Percentiles rank a stretch among this genome's conserved stretches.
Evolutionary conservation across 495 filamentous ascomycete species (phyloP).

Genomic region (Annulohypoxylon maeteangense): DNA sequence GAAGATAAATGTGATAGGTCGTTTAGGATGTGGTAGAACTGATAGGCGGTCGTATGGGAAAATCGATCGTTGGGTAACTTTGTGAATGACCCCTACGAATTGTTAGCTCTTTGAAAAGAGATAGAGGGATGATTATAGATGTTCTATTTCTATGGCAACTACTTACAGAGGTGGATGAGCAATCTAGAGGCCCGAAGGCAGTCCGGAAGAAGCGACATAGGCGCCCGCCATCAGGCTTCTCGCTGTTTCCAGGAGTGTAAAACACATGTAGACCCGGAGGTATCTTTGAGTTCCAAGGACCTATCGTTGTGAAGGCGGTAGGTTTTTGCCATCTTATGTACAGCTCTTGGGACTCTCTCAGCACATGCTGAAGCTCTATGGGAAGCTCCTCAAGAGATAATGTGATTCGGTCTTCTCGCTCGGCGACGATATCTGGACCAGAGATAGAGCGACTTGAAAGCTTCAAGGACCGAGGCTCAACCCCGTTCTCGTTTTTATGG

Average conservation of each 20-base stretch:
- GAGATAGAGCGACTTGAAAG: conserved; percentile 62
- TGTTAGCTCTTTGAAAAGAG: conserved; percentile 19
- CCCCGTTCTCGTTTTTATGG: conserved; percentile 67
- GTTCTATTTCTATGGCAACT: conserved; percentile 12
- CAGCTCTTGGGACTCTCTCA: conserved; percentile 76
- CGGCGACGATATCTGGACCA: conserved; percentile 68
- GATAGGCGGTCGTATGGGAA: conserved; percentile 70
- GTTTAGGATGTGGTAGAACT: conserved; percentile 74
- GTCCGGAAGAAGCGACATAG: conserved; percentile 71
- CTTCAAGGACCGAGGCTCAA: conserved; percentile 68
- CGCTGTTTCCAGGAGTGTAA: conserved; percentile 68
- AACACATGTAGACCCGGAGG: conserved; percentile 86
- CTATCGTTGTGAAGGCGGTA: conserved; percentile 62
- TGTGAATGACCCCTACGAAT: conserved; percentile 72
- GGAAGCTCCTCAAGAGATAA: conserved; percentile 79
- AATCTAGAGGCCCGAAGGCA: conserved; percentile 70
- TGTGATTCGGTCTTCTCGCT: conserved; percentile 83
- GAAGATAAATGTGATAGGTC: conserved; percentile 64
- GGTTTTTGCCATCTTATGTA: conserved; percentile 82
- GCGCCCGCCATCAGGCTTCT: conserved; percentile 55
- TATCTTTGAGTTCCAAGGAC: conserved; percentile 78
- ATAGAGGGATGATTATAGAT: background rate
- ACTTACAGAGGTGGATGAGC: conserved; percentile 50
- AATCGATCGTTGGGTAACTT: conserved; percentile 71
- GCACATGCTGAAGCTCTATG: conserved; percentile 68